A percentile compares a stretch with the other conserved stretches of the same genome.
Evolutionary conservation across 306 rosid species (phyloP).

Genomic region (Prunus fruticosa): DNA sequence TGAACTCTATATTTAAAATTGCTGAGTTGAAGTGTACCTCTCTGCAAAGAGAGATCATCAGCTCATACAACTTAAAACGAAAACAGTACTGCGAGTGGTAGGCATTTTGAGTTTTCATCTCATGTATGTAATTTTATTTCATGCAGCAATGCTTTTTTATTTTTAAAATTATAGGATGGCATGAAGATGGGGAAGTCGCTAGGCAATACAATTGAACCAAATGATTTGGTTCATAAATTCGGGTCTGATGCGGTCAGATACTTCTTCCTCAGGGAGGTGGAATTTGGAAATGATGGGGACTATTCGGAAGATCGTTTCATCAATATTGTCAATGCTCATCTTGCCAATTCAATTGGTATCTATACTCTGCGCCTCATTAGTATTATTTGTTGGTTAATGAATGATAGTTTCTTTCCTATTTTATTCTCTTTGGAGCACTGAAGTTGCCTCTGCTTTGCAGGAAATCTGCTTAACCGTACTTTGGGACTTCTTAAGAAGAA

Average conservation of each 20-base stretch:
- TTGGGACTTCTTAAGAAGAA: constrained; percentile 86
- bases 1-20: background rate
- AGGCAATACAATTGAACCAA: constrained; percentile 97
- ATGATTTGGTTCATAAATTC: constrained; percentile 73
- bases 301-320: constrained; percentile 94
- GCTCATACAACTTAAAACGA: constrained; percentile 7
- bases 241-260: constrained; percentile 93
- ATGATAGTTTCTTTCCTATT: background rate
- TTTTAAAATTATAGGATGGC: constrained; percentile 88
- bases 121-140: constrained; percentile 53
- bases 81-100: constrained; percentile 9
- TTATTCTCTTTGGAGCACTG: constrained; percentile 3
- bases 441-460: constrained; percentile 40
- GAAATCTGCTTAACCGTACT: constrained; percentile 94
- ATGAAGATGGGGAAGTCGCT: constrained; percentile 97
- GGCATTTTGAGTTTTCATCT: constrained; percentile 33
- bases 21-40: background rate
- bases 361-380: constrained; percentile 6
- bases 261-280: constrained; percentile 95
- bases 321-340: constrained; percentile 89
- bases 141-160: constrained; percentile 67
- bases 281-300: constrained; percentile 92
- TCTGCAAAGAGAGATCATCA: background rate
- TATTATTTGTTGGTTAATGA: constrained; percentile 14
- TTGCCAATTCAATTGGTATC: constrained; percentile 92